Evolutionary conservation across 768 basidiomycete species (phyloP).

Genomic region (Suillus paluster): DNA sequence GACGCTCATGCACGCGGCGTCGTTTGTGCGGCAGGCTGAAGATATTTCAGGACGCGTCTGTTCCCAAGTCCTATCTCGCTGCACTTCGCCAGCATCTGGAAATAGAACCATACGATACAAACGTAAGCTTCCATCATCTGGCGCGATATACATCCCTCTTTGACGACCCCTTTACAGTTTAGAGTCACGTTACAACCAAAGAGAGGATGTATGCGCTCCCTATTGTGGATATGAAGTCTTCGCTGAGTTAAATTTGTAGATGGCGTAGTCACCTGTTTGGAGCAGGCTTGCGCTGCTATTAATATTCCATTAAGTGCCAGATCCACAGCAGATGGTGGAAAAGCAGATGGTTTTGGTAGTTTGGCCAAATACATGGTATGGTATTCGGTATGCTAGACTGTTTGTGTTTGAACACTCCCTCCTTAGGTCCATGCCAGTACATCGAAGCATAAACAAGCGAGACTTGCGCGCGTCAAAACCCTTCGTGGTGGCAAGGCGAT

Average conservation of each 20-base stretch:
- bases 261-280: slow-evolving; percentile 49
- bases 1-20: slow-evolving; percentile 7
- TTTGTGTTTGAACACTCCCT: neutral
- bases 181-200: slow-evolving; percentile 40
- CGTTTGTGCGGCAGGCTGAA: neutral
- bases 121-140: slow-evolving; percentile 15
- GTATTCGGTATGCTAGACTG: slow-evolving; percentile 1
- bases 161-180: slow-evolving; percentile 36
- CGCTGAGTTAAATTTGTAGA: slow-evolving; percentile 32
- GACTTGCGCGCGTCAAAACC: slow-evolving; percentile 30
- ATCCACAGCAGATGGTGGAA: slow-evolving; percentile 44
- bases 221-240: slow-evolving; percentile 8
- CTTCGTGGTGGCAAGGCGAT: neutral
- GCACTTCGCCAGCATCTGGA: slow-evolving; percentile 27
- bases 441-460: slow-evolving; percentile 31
- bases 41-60: slow-evolving; percentile 2
- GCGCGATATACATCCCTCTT: neutral
- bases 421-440: slow-evolving; percentile 5
- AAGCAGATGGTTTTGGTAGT: slow-evolving; percentile 48
- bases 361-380: slow-evolving; percentile 51
- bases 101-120: slow-evolving; percentile 23
- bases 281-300: slow-evolving; percentile 45
- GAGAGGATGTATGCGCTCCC: slow-evolving; percentile 42
- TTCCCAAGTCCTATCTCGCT: slow-evolving; percentile 23
- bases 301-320: slow-evolving; percentile 39